phyloP scores from a whole-genome alignment of 2,329 filamentous ascomycete genomes.

The Lasiodiplodia hormozganensis region DNA sequence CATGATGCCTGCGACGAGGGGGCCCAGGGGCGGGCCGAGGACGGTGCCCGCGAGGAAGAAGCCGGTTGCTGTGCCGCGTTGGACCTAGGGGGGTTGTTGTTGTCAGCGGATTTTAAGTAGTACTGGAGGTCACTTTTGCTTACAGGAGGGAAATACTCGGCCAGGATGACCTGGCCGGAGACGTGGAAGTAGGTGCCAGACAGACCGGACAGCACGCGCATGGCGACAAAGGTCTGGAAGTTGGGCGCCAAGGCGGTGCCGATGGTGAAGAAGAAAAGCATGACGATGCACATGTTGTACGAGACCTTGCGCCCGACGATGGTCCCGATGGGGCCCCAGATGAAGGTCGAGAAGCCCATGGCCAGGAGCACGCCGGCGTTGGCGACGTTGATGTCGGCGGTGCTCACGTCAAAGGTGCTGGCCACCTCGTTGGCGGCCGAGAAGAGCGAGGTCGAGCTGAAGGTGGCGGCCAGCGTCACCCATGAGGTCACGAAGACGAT shows the following conservation, averaged over 20 bases:
- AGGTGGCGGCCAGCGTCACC: constrained; percentile 51
- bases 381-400: constrained; percentile 33
- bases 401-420: constrained; percentile 44
- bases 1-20: constrained; percentile 42
- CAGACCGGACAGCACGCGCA: constrained; percentile 33
- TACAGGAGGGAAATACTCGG: constrained; percentile 35
- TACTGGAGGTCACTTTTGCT: not conserved
- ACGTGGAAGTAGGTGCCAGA: constrained; percentile 35
- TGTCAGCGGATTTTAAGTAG: not conserved
- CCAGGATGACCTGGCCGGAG: constrained; percentile 34
- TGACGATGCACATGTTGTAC: constrained; percentile 31
- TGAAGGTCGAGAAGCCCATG: constrained; percentile 32
- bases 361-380: constrained; percentile 34
- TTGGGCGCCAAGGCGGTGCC: constrained; percentile 32
- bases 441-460: constrained; percentile 52
- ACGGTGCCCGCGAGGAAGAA: constrained; percentile 54
- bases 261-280: constrained; percentile 32
- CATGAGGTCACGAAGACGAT: constrained; percentile 52
- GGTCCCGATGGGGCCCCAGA: constrained; percentile 33
- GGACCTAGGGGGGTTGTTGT: constrained; percentile 36
- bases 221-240: constrained; percentile 32
- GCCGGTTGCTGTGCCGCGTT: constrained; percentile 53
- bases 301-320: constrained; percentile 32
- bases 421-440: constrained; percentile 51
- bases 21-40: constrained; percentile 51